Percentiles rank a stretch among this genome's conserved stretches.
Evolutionary conservation across 1,284 basidiomycete species (phyloP).

Genomic region (Coriolopsis trogii): DNA sequence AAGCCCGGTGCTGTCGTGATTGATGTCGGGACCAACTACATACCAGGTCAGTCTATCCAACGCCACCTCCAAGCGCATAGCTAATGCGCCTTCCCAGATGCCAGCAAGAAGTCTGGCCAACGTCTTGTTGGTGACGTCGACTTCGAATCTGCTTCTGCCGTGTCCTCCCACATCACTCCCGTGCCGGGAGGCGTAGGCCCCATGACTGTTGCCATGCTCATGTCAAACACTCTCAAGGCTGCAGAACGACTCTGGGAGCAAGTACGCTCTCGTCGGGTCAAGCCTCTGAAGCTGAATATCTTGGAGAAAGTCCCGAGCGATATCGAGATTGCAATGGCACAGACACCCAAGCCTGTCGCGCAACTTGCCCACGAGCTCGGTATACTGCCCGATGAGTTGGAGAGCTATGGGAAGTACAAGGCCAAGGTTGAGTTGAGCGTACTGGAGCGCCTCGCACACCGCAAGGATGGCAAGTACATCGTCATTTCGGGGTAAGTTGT

Average conservation of each 20-base stretch:
- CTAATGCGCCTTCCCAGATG: too few relatives aligned
- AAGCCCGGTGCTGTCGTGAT: slow-evolving; percentile 95
- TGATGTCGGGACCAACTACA: slow-evolving; percentile 97
- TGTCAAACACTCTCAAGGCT: slow-evolving; percentile 91
- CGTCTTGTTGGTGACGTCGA: slow-evolving; percentile 97
- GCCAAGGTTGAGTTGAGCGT: slow-evolving; percentile 95
- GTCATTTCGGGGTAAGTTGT: slow-evolving; percentile 82
- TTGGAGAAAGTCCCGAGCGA: slow-evolving; percentile 91
- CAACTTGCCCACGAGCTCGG: slow-evolving; percentile 91
- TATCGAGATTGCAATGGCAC: slow-evolving; percentile 95
- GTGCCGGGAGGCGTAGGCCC: slow-evolving; percentile 99
- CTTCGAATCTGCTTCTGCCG: slow-evolving; percentile 73
- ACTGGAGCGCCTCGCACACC: slow-evolving; percentile 82
- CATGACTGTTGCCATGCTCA: slow-evolving; percentile 99
- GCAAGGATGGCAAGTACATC: slow-evolving; percentile 96
- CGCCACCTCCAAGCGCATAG: too few relatives aligned
- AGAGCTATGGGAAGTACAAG: slow-evolving; percentile 96
- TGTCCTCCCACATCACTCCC: slow-evolving; percentile 93
- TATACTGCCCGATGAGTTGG: slow-evolving; percentile 84
- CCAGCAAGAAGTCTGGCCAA: slow-evolving; percentile 93
- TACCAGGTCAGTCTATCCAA: slow-evolving; percentile 75
- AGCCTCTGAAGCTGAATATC: slow-evolving; percentile 79
- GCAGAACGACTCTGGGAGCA: slow-evolving; percentile 83
- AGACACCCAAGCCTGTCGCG: slow-evolving; percentile 89
- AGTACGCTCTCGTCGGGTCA: slow-evolving; percentile 67